Conservation (phyloP, 73 alveolate species). For the Paramecium primaurelia region DNA sequence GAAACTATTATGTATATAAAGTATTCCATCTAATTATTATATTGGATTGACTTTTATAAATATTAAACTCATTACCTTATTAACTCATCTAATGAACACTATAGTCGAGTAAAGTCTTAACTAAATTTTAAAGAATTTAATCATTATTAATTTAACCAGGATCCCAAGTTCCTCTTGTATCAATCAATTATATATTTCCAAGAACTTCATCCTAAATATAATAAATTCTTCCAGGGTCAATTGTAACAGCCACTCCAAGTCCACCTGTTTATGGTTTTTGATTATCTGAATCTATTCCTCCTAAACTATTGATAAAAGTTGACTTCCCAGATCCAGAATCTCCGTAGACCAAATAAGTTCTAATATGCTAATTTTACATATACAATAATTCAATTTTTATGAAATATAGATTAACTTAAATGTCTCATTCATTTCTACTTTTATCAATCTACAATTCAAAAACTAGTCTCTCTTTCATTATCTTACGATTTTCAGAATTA, state of each 20-base stretch:
- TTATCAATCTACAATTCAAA: not conserved
- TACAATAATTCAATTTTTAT: not conserved
- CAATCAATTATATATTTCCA: not conserved
- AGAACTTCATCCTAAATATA: not conserved
- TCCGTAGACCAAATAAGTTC: not conserved
- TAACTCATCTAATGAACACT: slow-evolving; percentile 1
- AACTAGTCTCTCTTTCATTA: not conserved
- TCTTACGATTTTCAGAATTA: not conserved
- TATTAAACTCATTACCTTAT: not conserved
- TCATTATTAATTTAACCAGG: not conserved
- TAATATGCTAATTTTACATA: not conserved
- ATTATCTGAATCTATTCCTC: not conserved
- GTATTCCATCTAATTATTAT: not conserved
- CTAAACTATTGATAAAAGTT: not conserved
- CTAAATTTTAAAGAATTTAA: not conserved
- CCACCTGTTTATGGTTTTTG: not conserved
- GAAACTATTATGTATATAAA: not conserved
- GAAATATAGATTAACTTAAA: not conserved
- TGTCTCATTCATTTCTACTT: not conserved
- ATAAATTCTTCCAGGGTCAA: not conserved
- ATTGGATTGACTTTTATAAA: not conserved
- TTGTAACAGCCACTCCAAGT: not conserved
- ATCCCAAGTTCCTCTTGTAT: slow-evolving; percentile 35
- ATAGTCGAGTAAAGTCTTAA: not conserved
- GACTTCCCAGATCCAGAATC: slow-evolving; percentile 42